These are phyloP conservation scores for Arthrobotrys iridis DNA, from an alignment of 2,329 filamentous ascomycete genomes.

Conservation along the genomic window DNA sequence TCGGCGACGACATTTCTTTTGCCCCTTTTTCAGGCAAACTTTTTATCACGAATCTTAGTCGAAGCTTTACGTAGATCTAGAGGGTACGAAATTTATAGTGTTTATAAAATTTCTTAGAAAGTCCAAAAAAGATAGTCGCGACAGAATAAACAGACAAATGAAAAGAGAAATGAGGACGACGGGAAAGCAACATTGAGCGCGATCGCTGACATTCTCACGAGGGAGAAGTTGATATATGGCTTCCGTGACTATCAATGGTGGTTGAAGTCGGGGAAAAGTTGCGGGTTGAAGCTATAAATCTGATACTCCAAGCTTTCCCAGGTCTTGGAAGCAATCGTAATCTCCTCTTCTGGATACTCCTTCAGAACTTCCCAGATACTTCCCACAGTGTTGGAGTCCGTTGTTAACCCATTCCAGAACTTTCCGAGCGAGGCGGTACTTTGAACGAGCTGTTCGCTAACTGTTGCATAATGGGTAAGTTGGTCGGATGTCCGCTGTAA, in stretches of 20 bases:
- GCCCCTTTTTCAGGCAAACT: background rate
- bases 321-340: background rate
- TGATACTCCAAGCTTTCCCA: background rate
- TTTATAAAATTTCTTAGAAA: too few species aligned
- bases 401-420: background rate
- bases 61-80: too few species aligned
- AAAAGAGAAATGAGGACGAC: too few species aligned
- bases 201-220: too few species aligned
- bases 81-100: too few species aligned
- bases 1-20: constrained; percentile 43
- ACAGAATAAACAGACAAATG: too few species aligned
- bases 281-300: background rate
- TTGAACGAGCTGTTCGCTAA: background rate
- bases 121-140: too few species aligned
- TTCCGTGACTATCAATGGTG: too few species aligned
- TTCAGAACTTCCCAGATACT: background rate
- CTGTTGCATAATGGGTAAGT: background rate
- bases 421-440: background rate
- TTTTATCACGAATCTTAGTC: background rate
- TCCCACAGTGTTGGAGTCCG: background rate
- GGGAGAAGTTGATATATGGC: too few species aligned
- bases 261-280: too few species aligned
- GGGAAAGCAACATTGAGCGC: too few species aligned
- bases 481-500: background rate
- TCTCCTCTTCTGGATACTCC: background rate